Evolutionary conservation across 345 rosid genomes (phyloP).

Genomic region (Gossypium arboreum): DNA sequence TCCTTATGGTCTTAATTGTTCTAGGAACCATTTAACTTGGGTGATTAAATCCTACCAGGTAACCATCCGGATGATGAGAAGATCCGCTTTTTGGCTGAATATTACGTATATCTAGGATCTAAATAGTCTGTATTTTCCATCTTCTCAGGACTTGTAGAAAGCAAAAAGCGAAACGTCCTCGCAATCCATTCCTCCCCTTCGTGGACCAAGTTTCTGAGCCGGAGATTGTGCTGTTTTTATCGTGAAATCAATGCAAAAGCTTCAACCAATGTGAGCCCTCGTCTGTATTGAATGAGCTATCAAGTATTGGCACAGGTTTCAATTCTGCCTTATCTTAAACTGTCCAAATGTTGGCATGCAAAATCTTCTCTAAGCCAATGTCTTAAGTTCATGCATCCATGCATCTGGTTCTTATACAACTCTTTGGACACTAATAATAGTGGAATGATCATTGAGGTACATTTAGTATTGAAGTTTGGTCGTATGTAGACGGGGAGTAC

Average conservation of each 20-base stretch:
- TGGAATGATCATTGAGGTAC: background rate
- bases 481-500: background rate
- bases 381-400: background rate
- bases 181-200: conserved; percentile 87
- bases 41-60: conserved; percentile 68
- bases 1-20: conserved; percentile 55
- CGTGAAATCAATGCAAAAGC: background rate
- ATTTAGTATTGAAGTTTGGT: background rate
- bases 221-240: background rate
- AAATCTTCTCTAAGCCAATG: background rate
- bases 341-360: background rate
- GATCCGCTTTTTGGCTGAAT: background rate
- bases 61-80: background rate
- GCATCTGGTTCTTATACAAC: background rate
- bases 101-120: background rate
- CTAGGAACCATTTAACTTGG: conserved; percentile 73
- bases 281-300: background rate
- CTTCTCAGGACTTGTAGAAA: conserved; percentile 62
- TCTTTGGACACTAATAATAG: background rate
- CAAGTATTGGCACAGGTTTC: background rate
- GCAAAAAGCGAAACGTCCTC: conserved; percentile 60
- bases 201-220: conserved; percentile 26
- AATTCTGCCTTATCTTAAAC: background rate
- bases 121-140: conserved; percentile 12
- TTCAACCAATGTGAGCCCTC: background rate